These are phyloP conservation scores for Theobroma cacao DNA, from an alignment of 345 rosid genomes.

Conservation along the genomic window DNA sequence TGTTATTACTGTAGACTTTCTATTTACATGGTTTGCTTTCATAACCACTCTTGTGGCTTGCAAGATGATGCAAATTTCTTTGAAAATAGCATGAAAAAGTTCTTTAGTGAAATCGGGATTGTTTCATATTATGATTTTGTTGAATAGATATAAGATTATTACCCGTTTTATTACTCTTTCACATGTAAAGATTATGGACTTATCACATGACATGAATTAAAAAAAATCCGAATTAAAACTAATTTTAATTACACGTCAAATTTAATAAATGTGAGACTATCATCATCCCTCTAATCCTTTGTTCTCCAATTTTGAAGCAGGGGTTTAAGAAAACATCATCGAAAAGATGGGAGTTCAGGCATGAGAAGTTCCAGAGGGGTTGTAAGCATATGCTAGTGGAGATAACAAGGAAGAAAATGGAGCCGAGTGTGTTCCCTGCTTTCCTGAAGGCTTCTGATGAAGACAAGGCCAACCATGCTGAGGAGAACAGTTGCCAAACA, in stretches of 20 bases:
- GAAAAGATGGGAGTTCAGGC: constrained; percentile 58
- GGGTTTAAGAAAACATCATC: constrained; percentile 66
- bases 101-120: too few relatives aligned
- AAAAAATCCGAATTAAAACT: too few relatives aligned
- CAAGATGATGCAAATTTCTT: not conserved
- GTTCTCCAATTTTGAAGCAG: constrained; percentile 36
- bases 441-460: constrained; percentile 35
- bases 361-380: constrained; percentile 51
- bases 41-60: too few relatives aligned
- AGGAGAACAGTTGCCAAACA: not conserved
- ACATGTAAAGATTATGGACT: too few relatives aligned
- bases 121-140: too few relatives aligned
- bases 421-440: constrained; percentile 45
- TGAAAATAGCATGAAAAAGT: too few relatives aligned
- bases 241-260: too few relatives aligned
- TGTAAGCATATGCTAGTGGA: constrained; percentile 42
- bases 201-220: too few relatives aligned
- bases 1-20: not conserved
- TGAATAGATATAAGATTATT: too few relatives aligned
- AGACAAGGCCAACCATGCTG: not conserved
- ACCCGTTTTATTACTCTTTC: too few relatives aligned
- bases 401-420: constrained; percentile 48
- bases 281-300: too few relatives aligned
- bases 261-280: too few relatives aligned
- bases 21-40: not conserved